These are phyloP conservation scores for Tulasnella sp. DNA, from an alignment of 768 basidiomycete genomes.

Conservation along the genomic window DNA sequence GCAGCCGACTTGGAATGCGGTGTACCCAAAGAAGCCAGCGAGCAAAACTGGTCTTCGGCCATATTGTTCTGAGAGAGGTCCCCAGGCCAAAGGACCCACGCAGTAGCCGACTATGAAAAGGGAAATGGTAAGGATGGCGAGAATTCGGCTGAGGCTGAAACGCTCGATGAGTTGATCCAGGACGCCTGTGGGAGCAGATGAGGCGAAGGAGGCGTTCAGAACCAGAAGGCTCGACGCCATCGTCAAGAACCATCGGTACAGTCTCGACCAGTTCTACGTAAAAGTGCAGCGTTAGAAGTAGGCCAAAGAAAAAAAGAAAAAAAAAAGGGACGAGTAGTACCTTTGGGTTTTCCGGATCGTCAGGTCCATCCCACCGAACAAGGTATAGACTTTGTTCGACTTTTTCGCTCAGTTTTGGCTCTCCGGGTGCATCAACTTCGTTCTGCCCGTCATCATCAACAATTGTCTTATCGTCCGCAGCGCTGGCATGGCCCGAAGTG, in stretches of 20 bases:
- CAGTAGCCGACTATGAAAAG: slow-evolving; percentile 31
- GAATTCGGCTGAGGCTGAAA: slow-evolving; percentile 12
- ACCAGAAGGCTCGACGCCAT: slow-evolving; percentile 5
- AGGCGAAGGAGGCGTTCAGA: slow-evolving; percentile 26
- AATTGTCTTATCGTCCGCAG: not conserved
- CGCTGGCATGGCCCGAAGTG: not conserved
- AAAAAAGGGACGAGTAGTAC: slow-evolving; percentile 15
- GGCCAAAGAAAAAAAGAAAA: no score
- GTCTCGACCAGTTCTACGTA: slow-evolving; percentile 22
- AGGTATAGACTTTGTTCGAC: slow-evolving; percentile 3
- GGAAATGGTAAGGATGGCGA: slow-evolving; percentile 25
- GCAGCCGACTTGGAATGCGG: slow-evolving; percentile 34
- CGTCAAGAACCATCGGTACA: slow-evolving; percentile 22
- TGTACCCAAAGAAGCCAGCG: slow-evolving; percentile 36
- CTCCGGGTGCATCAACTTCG: not conserved
- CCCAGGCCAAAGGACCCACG: slow-evolving; percentile 38
- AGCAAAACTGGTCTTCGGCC: slow-evolving; percentile 40
- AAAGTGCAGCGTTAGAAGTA: not conserved
- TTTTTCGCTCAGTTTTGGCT: not conserved
- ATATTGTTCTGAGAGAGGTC: slow-evolving; percentile 35
- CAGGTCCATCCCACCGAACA: slow-evolving; percentile 21
- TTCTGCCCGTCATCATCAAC: not conserved
- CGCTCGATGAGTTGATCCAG: slow-evolving; percentile 24
- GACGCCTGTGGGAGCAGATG: slow-evolving; percentile 24
- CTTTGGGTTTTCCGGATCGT: slow-evolving; percentile 24